A percentile compares a stretch with the other conserved stretches of the same genome.
These are phyloP conservation scores for Orbilia blumenaviensis DNA, from an alignment of 2,329 filamentous ascomycete genomes.

Conservation along the genomic window DNA sequence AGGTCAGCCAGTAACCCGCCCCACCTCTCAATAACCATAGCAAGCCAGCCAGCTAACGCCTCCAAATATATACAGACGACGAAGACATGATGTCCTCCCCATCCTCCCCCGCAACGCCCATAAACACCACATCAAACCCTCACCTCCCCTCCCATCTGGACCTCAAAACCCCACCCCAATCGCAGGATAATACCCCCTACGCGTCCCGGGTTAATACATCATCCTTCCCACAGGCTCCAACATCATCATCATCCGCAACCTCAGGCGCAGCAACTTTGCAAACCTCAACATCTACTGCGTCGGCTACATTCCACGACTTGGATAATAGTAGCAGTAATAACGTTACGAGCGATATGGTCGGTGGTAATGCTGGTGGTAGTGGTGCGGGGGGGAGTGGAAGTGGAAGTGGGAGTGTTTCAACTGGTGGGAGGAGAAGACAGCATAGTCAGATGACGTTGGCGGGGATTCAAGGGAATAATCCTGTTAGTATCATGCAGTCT, in stretches of 20 bases:
- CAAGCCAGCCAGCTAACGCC: background rate
- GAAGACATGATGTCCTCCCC: conserved; percentile 53
- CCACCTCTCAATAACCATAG: background rate
- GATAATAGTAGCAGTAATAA: background rate
- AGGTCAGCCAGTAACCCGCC: conserved; percentile 17
- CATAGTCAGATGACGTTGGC: background rate
- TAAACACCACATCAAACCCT: conserved; percentile 37
- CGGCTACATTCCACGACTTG: conserved; percentile 14
- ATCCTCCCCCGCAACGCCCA: conserved; percentile 47
- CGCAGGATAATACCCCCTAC: conserved; percentile 51
- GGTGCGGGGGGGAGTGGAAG: background rate
- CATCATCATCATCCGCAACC: background rate
- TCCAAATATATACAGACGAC: conserved; percentile 44
- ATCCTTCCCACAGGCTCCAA: background rate
- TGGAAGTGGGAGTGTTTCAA: background rate
- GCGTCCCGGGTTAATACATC: conserved; percentile 9
- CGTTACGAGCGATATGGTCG: background rate
- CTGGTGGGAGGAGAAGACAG: conserved; percentile 12
- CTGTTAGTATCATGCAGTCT: conserved; percentile 39
- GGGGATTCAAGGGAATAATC: conserved; percentile 3
- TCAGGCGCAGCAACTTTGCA: conserved; percentile 19
- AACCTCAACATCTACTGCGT: conserved; percentile 33
- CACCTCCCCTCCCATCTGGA: conserved; percentile 44
- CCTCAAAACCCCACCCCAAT: conserved; percentile 51
- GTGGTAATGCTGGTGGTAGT: background rate